A percentile compares a stretch with the other conserved stretches of the same genome.
Conservation (phyloP, 2,329 filamentous ascomycete genomes). For the Aspergillus viridinutans region DNA sequence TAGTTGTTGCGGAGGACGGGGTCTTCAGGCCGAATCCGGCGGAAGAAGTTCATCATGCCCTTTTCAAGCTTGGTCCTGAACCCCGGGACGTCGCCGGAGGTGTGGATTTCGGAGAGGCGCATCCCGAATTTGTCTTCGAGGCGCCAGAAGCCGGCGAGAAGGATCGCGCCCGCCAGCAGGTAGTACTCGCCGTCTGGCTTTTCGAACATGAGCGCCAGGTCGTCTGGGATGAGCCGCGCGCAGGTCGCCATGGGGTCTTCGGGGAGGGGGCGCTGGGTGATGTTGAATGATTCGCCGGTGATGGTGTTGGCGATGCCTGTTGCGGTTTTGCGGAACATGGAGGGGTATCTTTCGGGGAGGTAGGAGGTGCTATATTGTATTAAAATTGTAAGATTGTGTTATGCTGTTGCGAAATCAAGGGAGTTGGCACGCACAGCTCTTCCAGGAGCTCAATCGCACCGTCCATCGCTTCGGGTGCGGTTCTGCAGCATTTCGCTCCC, state of each 20-base stretch:
- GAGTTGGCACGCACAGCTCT: constrained; percentile 51
- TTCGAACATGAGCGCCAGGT: constrained; percentile 81
- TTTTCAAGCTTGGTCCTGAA: constrained; percentile 68
- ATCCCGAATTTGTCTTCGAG: constrained; percentile 77
- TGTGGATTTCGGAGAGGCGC: constrained; percentile 75
- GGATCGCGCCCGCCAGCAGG: constrained; percentile 69
- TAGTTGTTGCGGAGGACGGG: constrained; percentile 73
- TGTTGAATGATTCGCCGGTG: constrained; percentile 69
- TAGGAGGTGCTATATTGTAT: constrained; percentile 48
- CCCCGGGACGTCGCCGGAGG: constrained; percentile 68
- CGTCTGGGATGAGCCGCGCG: constrained; percentile 72
- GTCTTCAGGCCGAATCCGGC: constrained; percentile 63
- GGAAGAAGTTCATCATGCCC: constrained; percentile 79
- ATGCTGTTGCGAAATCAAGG: not conserved
- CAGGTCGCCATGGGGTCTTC: constrained; percentile 77
- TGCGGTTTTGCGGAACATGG: constrained; percentile 60
- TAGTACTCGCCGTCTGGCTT: constrained; percentile 73
- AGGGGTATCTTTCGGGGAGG: constrained; percentile 70
- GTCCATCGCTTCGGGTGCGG: constrained; percentile 65
- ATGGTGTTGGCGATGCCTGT: constrained; percentile 66
- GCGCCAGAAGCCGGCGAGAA: constrained; percentile 80
- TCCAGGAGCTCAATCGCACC: constrained; percentile 73
- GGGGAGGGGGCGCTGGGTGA: constrained; percentile 56
- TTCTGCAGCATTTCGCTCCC: constrained; percentile 63
- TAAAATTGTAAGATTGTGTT: not conserved